A percentile compares a stretch with the other conserved stretches of the same genome.
These are phyloP conservation scores for Willaertia magna DNA, from an alignment of 208 protist genomes.

Conservation along the genomic window DNA sequence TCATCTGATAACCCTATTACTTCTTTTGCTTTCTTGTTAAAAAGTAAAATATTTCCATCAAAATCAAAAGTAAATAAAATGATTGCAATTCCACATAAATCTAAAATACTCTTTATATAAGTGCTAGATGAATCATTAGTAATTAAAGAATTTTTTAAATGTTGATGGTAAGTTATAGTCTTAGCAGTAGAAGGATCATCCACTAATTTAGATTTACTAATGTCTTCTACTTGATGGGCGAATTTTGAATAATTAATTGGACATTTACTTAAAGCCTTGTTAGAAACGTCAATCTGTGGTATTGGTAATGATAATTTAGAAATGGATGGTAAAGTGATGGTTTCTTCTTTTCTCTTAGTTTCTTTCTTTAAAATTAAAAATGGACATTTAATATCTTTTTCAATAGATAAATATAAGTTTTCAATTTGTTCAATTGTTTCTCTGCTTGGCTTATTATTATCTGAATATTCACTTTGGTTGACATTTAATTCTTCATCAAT, in stretches of 20 bases:
- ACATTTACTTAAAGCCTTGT: background rate
- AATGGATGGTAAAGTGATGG: background rate
- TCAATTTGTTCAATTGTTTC: background rate
- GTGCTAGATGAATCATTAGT: background rate
- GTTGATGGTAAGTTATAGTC: no score
- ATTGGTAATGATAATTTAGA: background rate
- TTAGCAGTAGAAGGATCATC: background rate
- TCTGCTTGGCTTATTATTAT: background rate
- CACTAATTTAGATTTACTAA: background rate
- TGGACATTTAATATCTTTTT: background rate
- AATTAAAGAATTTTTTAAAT: background rate
- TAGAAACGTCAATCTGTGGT: background rate
- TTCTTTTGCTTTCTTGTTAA: background rate
- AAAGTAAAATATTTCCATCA: background rate
- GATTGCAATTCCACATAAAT: background rate
- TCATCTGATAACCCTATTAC: background rate
- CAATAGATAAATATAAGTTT: background rate
- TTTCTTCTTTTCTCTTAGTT: background rate
- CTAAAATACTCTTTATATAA: background rate
- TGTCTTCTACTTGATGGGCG: background rate
- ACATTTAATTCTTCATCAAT: no score
- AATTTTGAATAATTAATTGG: background rate
- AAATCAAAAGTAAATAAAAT: background rate
- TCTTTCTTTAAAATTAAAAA: background rate
- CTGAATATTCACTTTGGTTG: background rate